These are phyloP conservation scores for Quercus lobata DNA, from an alignment of 331 rosid species.

Conservation along the genomic window DNA sequence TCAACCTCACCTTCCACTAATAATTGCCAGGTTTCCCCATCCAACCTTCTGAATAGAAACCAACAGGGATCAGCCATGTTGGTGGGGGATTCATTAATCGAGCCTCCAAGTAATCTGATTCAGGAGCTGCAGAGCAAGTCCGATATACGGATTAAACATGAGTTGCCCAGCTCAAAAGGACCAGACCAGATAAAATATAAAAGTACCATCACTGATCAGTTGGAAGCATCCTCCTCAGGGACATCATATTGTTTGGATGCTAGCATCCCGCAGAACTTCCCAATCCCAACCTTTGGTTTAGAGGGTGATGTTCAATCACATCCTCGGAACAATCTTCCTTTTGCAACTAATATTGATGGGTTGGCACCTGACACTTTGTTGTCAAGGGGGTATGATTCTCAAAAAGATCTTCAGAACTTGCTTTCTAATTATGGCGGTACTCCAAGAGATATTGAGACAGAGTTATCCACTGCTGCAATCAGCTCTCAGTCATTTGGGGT, in stretches of 20 bases:
- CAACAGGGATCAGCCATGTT: slow-evolving; percentile 62
- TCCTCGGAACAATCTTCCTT: slow-evolving; percentile 62
- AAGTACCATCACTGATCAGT: slow-evolving; percentile 59
- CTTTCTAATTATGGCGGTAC: slow-evolving; percentile 73
- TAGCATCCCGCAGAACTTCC: slow-evolving; percentile 66
- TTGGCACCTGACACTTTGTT: slow-evolving; percentile 79
- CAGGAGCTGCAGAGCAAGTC: slow-evolving; percentile 78
- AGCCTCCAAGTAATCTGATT: slow-evolving; percentile 61
- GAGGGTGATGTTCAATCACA: slow-evolving; percentile 90
- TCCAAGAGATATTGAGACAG: slow-evolving; percentile 89
- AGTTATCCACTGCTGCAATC: slow-evolving; percentile 88
- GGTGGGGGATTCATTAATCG: slow-evolving; percentile 48
- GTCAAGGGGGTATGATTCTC: slow-evolving; percentile 90
- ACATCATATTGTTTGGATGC: slow-evolving; percentile 93
- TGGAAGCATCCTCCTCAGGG: slow-evolving; percentile 96
- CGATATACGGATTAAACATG: slow-evolving; percentile 61
- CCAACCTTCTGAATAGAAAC: slow-evolving; percentile 67
- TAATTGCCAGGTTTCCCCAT: slow-evolving; percentile 61
- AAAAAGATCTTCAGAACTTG: slow-evolving; percentile 86
- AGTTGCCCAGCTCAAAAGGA: slow-evolving; percentile 61
- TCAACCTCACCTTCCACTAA: slow-evolving; percentile 92
- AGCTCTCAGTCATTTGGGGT: slow-evolving; percentile 91
- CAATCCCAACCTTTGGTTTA: slow-evolving; percentile 73
- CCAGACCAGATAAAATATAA: slow-evolving; percentile 70
- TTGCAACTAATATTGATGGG: slow-evolving; percentile 71